phyloP scores from a whole-genome alignment of 352 stramenopile genomes.

The Thalassiosira mediterranea region DNA sequence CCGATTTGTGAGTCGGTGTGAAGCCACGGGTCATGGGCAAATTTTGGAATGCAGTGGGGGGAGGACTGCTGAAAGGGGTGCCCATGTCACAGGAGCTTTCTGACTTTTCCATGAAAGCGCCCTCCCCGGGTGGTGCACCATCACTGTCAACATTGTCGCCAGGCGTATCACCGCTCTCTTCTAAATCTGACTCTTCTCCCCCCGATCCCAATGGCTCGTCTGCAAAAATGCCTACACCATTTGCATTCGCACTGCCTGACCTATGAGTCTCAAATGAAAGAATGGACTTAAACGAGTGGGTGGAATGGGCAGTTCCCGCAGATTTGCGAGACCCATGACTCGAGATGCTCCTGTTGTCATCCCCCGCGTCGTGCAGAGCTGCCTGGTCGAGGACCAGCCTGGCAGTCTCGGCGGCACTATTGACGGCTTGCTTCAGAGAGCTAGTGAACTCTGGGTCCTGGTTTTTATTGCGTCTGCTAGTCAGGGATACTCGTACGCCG shows the following conservation, averaged over 20 bases:
- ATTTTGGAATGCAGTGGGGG: constrained; percentile 52
- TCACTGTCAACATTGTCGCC: background rate
- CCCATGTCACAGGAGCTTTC: background rate
- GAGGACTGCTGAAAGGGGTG: constrained; percentile 22
- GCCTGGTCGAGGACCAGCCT: constrained; percentile 42
- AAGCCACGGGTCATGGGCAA: constrained; percentile 51
- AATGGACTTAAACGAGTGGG: constrained; percentile 7
- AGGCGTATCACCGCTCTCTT: background rate
- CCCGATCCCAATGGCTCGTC: no score
- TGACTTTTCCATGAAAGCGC: background rate
- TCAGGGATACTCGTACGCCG: background rate
- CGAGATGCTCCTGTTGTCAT: constrained; percentile 27
- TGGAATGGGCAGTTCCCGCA: constrained; percentile 8
- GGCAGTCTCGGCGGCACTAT: constrained; percentile 52
- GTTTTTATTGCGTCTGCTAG: background rate
- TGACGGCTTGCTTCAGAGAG: constrained; percentile 24
- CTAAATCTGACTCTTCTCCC: constrained; percentile 10
- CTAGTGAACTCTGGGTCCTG: background rate
- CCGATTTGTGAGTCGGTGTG: constrained; percentile 9
- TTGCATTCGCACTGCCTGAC: background rate
- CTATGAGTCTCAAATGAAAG: background rate
- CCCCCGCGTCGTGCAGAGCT: background rate
- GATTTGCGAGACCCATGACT: constrained; percentile 8
- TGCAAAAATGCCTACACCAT: background rate
- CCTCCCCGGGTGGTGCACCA: no score